Evolutionary conservation across 2,329 filamentous ascomycete species (phyloP).

Genomic region (Byssochlamys sp.): DNA sequence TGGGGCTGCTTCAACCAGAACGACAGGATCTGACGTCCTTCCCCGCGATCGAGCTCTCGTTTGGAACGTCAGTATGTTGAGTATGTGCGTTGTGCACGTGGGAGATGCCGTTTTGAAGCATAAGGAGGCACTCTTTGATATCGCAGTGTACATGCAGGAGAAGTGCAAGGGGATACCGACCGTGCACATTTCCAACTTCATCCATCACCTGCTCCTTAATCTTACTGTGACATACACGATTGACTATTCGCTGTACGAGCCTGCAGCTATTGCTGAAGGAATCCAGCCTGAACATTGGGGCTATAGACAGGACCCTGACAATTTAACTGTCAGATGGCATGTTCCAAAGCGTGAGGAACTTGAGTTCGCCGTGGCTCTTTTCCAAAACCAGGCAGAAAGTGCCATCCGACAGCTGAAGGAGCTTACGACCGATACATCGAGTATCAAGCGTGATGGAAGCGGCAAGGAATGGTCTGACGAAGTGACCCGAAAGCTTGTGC

Average conservation of each 20-base stretch:
- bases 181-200: conserved; percentile 93
- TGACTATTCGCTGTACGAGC: conserved; percentile 80
- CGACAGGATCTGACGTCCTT: conserved; percentile 83
- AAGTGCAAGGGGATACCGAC: conserved; percentile 89
- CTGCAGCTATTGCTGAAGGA: conserved; percentile 60
- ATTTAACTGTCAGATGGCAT: conserved; percentile 85
- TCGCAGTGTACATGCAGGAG: conserved; percentile 91
- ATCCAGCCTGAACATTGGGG: conserved; percentile 78
- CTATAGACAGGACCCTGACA: conserved; percentile 59
- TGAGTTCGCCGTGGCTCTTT: conserved; percentile 79
- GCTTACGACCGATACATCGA: conserved; percentile 71
- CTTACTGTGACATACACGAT: conserved; percentile 88
- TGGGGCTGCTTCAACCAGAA: conserved; percentile 86
- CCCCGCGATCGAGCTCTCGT: conserved; percentile 86
- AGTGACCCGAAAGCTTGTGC: conserved; percentile 76
- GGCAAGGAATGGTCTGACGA: conserved; percentile 99
- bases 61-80: conserved; percentile 93
- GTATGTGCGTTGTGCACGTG: conserved; percentile 96
- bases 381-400: conserved; percentile 69
- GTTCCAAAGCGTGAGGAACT: conserved; percentile 70
- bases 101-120: conserved; percentile 81
- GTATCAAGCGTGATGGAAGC: conserved; percentile 81
- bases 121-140: conserved; percentile 78
- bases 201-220: conserved; percentile 90
- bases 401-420: conserved; percentile 66